Percentiles rank a stretch among this genome's conserved stretches.
These are phyloP conservation scores for Avena sativa DNA, from an alignment of 176 grass and related monocot genomes.

Conservation along the genomic window DNA sequence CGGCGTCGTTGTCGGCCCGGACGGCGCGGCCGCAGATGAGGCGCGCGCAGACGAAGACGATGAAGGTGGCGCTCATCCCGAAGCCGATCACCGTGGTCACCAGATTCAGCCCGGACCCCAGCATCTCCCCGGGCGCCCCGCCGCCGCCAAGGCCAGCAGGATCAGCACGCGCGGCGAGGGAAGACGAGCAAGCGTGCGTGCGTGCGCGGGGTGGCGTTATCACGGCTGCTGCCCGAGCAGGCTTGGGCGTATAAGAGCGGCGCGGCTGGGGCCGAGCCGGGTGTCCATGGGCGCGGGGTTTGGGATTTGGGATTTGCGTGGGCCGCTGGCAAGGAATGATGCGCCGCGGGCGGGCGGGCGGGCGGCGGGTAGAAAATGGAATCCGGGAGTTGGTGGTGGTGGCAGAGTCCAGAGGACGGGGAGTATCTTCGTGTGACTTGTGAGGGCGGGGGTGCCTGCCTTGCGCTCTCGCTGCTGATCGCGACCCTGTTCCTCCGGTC, in stretches of 20 bases:
- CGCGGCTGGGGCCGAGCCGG: constrained; percentile 36
- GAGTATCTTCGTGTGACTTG: constrained; percentile 51
- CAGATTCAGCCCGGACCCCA: constrained; percentile 87
- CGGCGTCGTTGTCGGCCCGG: constrained; percentile 48
- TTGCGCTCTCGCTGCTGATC: background rate
- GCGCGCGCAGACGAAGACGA: constrained; percentile 92
- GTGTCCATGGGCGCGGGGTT: constrained; percentile 62
- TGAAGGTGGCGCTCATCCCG: constrained; percentile 96
- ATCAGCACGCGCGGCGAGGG: background rate
- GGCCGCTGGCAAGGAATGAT: constrained; percentile 66
- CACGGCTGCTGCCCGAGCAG: constrained; percentile 4
- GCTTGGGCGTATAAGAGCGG: constrained; percentile 57
- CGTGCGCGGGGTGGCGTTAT: background rate
- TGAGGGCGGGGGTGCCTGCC: constrained; percentile 26
- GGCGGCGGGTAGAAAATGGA: constrained; percentile 31
- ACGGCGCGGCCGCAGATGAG: constrained; percentile 80
- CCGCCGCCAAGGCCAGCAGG: background rate
- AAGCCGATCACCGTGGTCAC: constrained; percentile 97
- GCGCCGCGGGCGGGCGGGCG: constrained; percentile 17
- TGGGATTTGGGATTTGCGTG: constrained; percentile 73
- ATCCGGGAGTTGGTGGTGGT: constrained; percentile 53
- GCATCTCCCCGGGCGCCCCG: constrained; percentile 52
- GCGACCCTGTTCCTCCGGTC: background rate
- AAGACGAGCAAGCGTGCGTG: constrained; percentile 5
- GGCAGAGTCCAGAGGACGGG: constrained; percentile 7